These are phyloP conservation scores for Paragyromitra xinjiangensis DNA, from an alignment of 495 filamentous ascomycete genomes.

Conservation along the genomic window DNA sequence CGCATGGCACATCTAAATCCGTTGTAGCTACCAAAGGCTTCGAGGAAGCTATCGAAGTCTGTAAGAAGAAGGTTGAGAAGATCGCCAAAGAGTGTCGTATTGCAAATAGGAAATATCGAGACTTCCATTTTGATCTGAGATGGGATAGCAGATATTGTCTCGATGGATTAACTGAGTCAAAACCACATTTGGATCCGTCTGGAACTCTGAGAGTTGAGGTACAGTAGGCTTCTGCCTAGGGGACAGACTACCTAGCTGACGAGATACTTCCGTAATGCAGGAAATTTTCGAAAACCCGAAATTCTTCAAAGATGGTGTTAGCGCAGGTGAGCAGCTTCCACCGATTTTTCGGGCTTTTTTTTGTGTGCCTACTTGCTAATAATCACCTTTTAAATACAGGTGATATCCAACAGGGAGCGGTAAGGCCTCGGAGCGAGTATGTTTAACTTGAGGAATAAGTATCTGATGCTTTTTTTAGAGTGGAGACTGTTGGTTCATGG, in stretches of 20 bases:
- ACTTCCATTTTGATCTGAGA: conserved; percentile 89
- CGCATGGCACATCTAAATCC: conserved; percentile 47
- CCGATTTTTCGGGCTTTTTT: neutral
- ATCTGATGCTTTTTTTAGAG: conserved; percentile 70
- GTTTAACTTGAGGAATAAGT: neutral
- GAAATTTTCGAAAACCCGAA: conserved; percentile 89
- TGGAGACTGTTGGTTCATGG: conserved; percentile 93
- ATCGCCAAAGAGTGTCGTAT: conserved; percentile 84
- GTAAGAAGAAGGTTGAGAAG: conserved; percentile 76
- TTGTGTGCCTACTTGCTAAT: conserved; percentile 60
- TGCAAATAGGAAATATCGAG: conserved; percentile 88
- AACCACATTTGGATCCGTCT: conserved; percentile 34
- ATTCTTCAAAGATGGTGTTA: conserved; percentile 85
- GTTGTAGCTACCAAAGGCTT: conserved; percentile 68
- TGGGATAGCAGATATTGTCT: conserved; percentile 64
- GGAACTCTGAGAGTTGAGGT: conserved; percentile 40
- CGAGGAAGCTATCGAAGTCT: conserved; percentile 74
- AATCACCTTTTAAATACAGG: conserved; percentile 20
- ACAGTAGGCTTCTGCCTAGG: conserved; percentile 58
- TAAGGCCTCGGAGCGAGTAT: conserved; percentile 27
- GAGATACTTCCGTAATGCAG: conserved; percentile 19
- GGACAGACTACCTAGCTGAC: conserved; percentile 63
- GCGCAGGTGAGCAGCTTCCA: conserved; percentile 69
- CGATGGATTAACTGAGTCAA: conserved; percentile 22
- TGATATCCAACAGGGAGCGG: conserved; percentile 57